Base-by-base conservation (phyloP, 2,329 filamentous ascomycete genomes). In the Fusarium sp. region DNA sequence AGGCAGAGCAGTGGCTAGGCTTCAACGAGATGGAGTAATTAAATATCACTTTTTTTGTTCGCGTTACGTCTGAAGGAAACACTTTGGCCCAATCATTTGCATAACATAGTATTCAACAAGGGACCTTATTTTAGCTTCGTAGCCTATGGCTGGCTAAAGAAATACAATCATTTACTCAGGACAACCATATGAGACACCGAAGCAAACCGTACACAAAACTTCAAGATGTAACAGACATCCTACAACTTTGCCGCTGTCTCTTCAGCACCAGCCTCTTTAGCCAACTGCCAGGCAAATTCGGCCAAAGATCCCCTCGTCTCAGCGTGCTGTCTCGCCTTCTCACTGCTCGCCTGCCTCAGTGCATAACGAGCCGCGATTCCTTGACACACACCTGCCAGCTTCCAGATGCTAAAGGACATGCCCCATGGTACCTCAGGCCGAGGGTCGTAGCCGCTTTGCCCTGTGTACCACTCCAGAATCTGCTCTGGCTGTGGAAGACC, bases 351-450 rank as follows among this genome's bases (percentile, higher is more conserved):
- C 85, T 98, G 95, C 51, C 95, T 85, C 50, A 88, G 83, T 27
- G 96, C 96, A 79, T 92, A 92, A 70, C 96, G 85, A 52, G 96
- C 96, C 51, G 95, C 95, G 78, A 99, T 98, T 5, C 96, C 96
- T 83, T 99, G 96, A 73, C 85, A 88, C 68, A 92, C 89, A 53
- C 86, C 89, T 30, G 89, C 84, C 56, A 85, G 81, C 73, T 88
- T 85, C 79, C 90, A 90, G 44, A 89, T 84, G 75, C 83, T 87
- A 77, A 91, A 91, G 3, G 89, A 88, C 77, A 85, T 81, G 34
- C 88, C 89, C 88, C 87, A 91, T 53, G 82, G 80, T 54, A 91
- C 80, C 76, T 91, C 89, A 22, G 84, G 80, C 2, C 81, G 82
- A 0, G 91, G 89, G 79, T 94, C 87, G 87, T 92, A 97, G 18